Evolutionary conservation across 768 basidiomycete species (phyloP).

Genomic region (Gautieria morchelliformis): DNA sequence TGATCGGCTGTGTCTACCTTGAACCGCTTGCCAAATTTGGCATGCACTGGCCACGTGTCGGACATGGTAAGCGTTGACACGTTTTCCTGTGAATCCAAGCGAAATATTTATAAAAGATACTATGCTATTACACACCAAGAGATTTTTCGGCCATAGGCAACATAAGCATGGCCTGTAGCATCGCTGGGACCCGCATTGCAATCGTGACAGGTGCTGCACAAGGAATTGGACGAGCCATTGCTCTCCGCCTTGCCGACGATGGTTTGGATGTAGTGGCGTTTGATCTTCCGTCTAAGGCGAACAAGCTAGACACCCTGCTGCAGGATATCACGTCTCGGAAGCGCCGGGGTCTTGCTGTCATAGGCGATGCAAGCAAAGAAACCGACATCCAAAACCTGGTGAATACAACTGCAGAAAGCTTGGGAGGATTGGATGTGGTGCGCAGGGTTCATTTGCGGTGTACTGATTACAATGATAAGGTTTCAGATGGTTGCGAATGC

Average conservation of each 20-base stretch:
- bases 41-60: no score
- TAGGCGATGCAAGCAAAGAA: conserved; percentile 1
- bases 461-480: no score
- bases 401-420: not conserved
- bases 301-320: not conserved
- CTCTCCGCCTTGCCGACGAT: conserved; percentile 35
- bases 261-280: conserved; percentile 40
- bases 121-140: no score
- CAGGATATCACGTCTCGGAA: not conserved
- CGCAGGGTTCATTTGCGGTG: conserved; percentile 1
- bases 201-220: conserved; percentile 35
- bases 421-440: conserved; percentile 22
- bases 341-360: not conserved
- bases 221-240: conserved; percentile 42
- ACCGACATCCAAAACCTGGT: conserved; percentile 1
- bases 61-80: no score
- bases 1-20: no score
- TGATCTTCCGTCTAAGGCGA: conserved; percentile 22
- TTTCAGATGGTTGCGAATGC: conserved; percentile 7
- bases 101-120: no score
- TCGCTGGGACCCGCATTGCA: conserved; percentile 19
- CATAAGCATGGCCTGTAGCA: no score
- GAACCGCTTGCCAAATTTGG: no score
- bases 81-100: no score
- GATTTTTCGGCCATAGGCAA: no score